These are phyloP conservation scores for Coemansia sp. DNA, from an alignment of 371 early-diverging fungal species.

Conservation along the genomic window DNA sequence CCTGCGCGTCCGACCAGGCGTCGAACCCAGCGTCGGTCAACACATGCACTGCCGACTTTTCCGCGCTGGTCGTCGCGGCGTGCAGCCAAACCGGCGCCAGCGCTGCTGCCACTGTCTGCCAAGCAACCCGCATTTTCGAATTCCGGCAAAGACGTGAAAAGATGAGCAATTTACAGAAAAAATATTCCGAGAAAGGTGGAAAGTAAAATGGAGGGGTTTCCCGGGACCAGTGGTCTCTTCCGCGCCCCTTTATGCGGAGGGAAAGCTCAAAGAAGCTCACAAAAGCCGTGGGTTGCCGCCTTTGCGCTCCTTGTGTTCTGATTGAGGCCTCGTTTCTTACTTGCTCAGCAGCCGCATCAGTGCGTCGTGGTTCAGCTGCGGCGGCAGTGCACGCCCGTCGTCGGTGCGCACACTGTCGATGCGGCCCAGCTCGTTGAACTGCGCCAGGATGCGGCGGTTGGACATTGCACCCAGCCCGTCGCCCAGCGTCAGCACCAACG, in stretches of 20 bases:
- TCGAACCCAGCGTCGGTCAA: conserved; percentile 69
- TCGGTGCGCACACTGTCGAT: conserved; percentile 38
- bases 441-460: conserved; percentile 37
- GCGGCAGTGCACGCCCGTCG: conserved; percentile 42
- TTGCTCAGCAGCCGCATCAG: conserved; percentile 43
- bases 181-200: background rate
- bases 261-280: background rate
- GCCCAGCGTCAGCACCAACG: conserved; percentile 42
- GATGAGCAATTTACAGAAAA: background rate
- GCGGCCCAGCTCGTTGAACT: conserved; percentile 36
- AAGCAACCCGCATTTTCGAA: background rate
- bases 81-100: conserved; percentile 8
- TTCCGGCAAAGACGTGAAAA: background rate
- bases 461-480: conserved; percentile 48
- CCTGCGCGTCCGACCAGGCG: conserved; percentile 60
- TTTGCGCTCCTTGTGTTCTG: background rate
- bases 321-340: background rate
- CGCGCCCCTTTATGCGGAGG: background rate
- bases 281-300: background rate
- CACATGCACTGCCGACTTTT: conserved; percentile 21
- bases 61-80: conserved; percentile 3
- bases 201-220: background rate
- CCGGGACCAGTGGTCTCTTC: background rate
- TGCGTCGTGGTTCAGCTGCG: conserved; percentile 29
- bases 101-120: background rate